Percentiles rank a stretch among this genome's conserved stretches.
Conservation (phyloP, 495 filamentous ascomycete genomes). For the Rostrohypoxylon terebratum region DNA sequence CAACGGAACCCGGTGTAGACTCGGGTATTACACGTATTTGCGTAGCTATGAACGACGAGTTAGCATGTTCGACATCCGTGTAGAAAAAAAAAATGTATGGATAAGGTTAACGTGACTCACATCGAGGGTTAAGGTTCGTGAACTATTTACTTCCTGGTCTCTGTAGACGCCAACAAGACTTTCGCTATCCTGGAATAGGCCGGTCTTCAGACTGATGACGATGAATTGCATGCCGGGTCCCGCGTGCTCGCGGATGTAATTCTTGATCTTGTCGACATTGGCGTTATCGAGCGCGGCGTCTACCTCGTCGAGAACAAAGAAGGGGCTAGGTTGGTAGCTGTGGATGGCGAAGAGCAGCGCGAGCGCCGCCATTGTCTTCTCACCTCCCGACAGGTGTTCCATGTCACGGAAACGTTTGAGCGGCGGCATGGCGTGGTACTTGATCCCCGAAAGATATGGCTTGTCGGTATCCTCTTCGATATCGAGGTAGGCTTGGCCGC, state of each 20-base stretch:
- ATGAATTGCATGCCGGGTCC: constrained; percentile 99
- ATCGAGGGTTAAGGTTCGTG: constrained; percentile 89
- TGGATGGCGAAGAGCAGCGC: constrained; percentile 97
- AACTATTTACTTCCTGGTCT: constrained; percentile 92
- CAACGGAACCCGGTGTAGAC: constrained; percentile 20
- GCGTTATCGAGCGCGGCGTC: constrained; percentile 97
- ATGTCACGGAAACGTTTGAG: constrained; percentile 99
- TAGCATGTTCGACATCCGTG: constrained; percentile 18
- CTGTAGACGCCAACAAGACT: constrained; percentile 93
- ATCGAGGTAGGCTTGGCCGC: constrained; percentile 95
- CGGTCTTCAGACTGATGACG: constrained; percentile 94
- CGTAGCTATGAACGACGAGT: constrained; percentile 38
- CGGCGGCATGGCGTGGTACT: constrained; percentile 98
- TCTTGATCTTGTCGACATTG: constrained; percentile 93
- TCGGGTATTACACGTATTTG: constrained; percentile 44
- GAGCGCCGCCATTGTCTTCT: constrained; percentile 98
- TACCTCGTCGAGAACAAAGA: constrained; percentile 99
- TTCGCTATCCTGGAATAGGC: constrained; percentile 93
- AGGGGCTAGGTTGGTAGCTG: constrained; percentile 90
- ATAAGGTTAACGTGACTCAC: constrained; percentile 67
- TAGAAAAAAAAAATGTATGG: background rate
- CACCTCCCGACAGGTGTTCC: constrained; percentile 96
- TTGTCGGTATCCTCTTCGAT: constrained; percentile 86
- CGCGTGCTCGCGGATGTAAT: constrained; percentile 93
- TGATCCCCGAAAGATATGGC: constrained; percentile 93